Base-by-base conservation (phyloP, 352 stramenopile species). In the Globisporangium paddicum region DNA sequence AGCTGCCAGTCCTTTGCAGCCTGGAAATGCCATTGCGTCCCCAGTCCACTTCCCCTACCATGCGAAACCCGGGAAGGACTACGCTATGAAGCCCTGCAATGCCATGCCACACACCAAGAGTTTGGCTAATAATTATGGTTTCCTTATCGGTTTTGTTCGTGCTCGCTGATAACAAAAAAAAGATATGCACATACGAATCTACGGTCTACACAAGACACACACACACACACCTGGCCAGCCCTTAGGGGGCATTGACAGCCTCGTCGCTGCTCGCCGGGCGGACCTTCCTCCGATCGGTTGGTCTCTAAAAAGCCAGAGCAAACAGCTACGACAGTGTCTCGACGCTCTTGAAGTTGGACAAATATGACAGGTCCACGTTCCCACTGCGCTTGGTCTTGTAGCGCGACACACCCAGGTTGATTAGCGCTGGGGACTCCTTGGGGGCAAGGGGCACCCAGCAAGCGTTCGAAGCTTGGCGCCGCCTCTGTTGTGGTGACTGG, bases 311-410 rank as follows among this genome's bases (percentile, higher is more conserved):
- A 53, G 16, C 13, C 13, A 44, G 38, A 18, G 11, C 38, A 10
- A 9, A 18, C 38, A 38, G 16, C 51, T 58, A 58, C 18, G 51
- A 58, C 35, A 23, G 51, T 23, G 35, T 23, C 14, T 45, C 25
- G 35, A 48, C 35, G 48, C 30, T 57, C 57, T 63, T 63, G 49
- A 64, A 64, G n/a, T 26, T 58, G 18, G 58, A 52, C 5, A 64
- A 41, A 28, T 64, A 64, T 30, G 58, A 64, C 21, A 64, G 40
- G n/a, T 64, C 58, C 30, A 64, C 28, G 41, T 58, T 32, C 3
- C 37, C 38, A 18, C n/a, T 19, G 2, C 28, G 38, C 25, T 47
- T 58, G 40, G 37, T 7, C 40, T 59, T 58, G 13, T 48, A 53
- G 0, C 49, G 49, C 25, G 49, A 48, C 14, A 58, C 58, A 32